Percentiles rank a stretch among this genome's conserved stretches.
Conservation (phyloP, 768 basidiomycete genomes). For the Mycena chlorophos region DNA sequence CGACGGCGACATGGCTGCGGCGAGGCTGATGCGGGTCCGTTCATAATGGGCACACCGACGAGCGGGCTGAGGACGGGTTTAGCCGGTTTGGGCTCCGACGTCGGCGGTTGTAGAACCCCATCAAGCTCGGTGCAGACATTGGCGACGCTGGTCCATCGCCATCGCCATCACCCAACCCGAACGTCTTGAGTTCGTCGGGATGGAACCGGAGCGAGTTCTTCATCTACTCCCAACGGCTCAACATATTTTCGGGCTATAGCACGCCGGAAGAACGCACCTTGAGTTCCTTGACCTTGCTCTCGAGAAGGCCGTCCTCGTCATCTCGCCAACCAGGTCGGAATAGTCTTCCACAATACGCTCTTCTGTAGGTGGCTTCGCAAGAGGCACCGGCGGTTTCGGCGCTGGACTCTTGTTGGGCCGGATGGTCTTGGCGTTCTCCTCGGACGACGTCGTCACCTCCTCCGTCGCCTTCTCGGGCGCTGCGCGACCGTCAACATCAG, state of each 20-base stretch:
- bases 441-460: constrained; percentile 53
- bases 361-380: constrained; percentile 61
- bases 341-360: constrained; percentile 87
- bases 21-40: constrained; percentile 25
- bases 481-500: constrained; percentile 27
- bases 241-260: not conserved
- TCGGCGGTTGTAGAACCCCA: constrained; percentile 43
- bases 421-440: constrained; percentile 82
- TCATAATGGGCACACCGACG: constrained; percentile 29
- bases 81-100: constrained; percentile 41
- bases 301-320: constrained; percentile 66
- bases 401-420: constrained; percentile 73
- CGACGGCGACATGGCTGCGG: too few species aligned
- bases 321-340: constrained; percentile 85
- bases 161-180: constrained; percentile 53
- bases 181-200: constrained; percentile 84
- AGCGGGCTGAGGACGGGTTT: constrained; percentile 55
- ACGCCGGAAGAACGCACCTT: constrained; percentile 49
- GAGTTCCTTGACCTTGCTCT: constrained; percentile 82
- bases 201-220: constrained; percentile 77
- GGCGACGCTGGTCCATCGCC: constrained; percentile 54
- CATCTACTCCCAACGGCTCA: constrained; percentile 39
- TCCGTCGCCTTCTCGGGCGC: constrained; percentile 61
- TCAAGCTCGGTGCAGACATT: constrained; percentile 62
- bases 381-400: constrained; percentile 46